Base-by-base conservation (phyloP, 2,329 filamentous ascomycete species). In the Colletotrichum lindemuthianum region DNA sequence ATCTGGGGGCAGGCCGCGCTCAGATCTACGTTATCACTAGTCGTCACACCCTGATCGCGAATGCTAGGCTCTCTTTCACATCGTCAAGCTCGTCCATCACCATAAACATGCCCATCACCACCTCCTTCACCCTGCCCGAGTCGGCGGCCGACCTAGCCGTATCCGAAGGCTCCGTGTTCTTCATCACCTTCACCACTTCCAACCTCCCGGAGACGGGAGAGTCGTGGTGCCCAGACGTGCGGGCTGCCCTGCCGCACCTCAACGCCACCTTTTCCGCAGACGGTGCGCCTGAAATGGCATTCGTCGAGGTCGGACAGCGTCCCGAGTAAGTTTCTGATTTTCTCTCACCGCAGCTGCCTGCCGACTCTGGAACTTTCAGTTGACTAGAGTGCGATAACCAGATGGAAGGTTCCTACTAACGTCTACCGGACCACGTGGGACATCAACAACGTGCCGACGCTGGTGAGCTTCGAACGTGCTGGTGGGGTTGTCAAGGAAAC, bases 141-240 rank as follows among this genome's bases (percentile, higher is more conserved):
- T 45, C 41, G 4, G 43, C 57, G 4, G 39, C 41, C 33, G 24
- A 48, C 33, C 32, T 64, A 0, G 7, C 11, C 4, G 11, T 43
- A 1, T 32, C 43, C 3, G 13, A 41, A 1, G 32, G 4, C 11
- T 13, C 43, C 7, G 8, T 39, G 7, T 13, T 74, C 3, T 79
- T 77, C 67, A 57, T 79, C 49, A 70, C 74, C n/a, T 79, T 79
- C 67, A 70, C 75, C 39, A 73, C 77, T 2, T 77, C 75, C 37
- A 50, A 72, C 39, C 75, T 78, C 47, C 72, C 75, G 8, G 64
- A 65, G 3, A 79, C 77, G 15, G 71, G 71, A 8, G 68, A 75
- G 59, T 71, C 77, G 4, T 79, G 77, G 78, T 79, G 77, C 32
- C 77, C 78, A 1, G 77, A 79, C 54, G 77, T 79, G 33, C 72